Evolutionary conservation across 2,329 filamentous ascomycete genomes (phyloP).

Genomic region (Aspergillus piperis): DNA sequence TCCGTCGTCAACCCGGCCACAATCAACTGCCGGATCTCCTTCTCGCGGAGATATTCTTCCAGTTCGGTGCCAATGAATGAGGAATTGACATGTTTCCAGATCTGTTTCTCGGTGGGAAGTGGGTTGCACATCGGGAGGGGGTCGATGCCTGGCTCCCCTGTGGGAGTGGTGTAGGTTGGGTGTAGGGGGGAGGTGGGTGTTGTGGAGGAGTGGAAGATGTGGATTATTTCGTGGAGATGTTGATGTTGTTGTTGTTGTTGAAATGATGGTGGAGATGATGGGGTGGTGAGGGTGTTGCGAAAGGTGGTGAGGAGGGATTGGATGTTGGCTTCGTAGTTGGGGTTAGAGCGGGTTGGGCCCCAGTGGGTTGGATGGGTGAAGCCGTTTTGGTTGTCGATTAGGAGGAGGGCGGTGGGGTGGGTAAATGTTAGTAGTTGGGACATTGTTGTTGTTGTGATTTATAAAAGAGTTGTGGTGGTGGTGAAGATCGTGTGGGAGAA

Average conservation of each 20-base stretch:
- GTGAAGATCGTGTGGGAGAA: too few species aligned
- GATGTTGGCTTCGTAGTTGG: conserved; percentile 47
- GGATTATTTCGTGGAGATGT: conserved; percentile 46
- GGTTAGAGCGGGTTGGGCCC: conserved; percentile 48
- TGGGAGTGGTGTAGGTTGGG: conserved; percentile 28
- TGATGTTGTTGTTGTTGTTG: neutral
- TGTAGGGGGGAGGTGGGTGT: conserved; percentile 39
- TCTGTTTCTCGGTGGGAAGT: conserved; percentile 37
- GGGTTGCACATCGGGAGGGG: conserved; percentile 30
- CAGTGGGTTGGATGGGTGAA: conserved; percentile 45
- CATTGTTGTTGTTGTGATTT: neutral
- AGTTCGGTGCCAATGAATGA: conserved; percentile 50
- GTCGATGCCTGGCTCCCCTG: conserved; percentile 31
- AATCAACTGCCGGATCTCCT: conserved; percentile 41
- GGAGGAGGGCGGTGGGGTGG: conserved; percentile 44
- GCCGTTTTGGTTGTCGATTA: conserved; percentile 52
- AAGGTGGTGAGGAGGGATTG: conserved; percentile 40
- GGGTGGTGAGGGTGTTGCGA: conserved; percentile 27
- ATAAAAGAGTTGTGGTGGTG: too few species aligned
- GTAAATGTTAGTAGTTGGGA: conserved; percentile 20
- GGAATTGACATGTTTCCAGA: conserved; percentile 51
- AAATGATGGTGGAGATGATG: too few species aligned
- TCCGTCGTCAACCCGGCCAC: conserved; percentile 51
- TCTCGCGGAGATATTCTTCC: conserved; percentile 38
- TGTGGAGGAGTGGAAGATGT: conserved; percentile 49